Base-by-base conservation (phyloP, 2,329 filamentous ascomycete genomes). In the Moelleriella libera region DNA sequence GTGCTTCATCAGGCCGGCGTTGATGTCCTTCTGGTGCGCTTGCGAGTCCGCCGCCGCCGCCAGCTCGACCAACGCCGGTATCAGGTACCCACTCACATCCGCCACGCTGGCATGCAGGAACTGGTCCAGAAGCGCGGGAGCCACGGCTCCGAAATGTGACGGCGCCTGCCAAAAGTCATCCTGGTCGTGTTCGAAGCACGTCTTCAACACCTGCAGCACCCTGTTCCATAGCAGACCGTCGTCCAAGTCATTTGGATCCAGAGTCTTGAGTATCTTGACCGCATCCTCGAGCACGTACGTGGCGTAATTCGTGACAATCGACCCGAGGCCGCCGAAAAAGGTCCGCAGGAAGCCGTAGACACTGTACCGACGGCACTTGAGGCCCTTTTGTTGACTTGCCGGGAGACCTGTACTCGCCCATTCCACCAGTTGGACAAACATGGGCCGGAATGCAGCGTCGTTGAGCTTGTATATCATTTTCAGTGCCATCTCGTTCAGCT, bases 381-480 rank as follows among this genome's bases (percentile, higher is more conserved):
- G 74, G 46, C 80, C 82, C 29, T 66, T 55, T 11, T 61, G 61
- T 56, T 88, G 82, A 50, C 74, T 76, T 66, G 82, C 80, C 14
- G 81, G 67, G 43, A 85, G 64, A 0, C 72, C 74, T 2, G 70
- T 68, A 14, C 70, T 72, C 1, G 84, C 76, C 85, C 89, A 96
- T 49, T 94, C 87, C 43, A 94, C 73, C n/a, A 96, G 69, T 53
- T 83, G 79, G 12, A 81, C 75, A 68, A 97, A 98, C 52, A 98
- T 80, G 1, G 92, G 94, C 10, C 89, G 77, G 78, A 98, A 98
- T 0, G 85, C 80, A 1, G 85, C 82, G 60, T 98, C 92, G 66
- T 96, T 97, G 51, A 98, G 77, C 71, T 97, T 97, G 70, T 94
- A 88, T 47, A 95, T 85, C 81, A 96, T 92, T 64, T 88, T 85